phyloP scores from a whole-genome alignment of 495 filamentous ascomycete genomes.

The Thozetella sp. region DNA sequence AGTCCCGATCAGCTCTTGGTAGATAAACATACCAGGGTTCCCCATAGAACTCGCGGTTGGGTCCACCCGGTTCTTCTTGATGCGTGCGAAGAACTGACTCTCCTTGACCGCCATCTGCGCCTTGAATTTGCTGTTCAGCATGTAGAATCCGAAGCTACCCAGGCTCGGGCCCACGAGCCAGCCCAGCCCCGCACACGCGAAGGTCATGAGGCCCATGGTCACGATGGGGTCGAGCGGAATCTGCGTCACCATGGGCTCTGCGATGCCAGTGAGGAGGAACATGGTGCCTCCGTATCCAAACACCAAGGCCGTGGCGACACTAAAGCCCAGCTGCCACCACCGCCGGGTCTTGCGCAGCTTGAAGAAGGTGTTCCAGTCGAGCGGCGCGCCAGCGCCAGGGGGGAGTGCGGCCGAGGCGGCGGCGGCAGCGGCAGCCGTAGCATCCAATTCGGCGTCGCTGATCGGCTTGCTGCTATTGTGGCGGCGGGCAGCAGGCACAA shows the following conservation, averaged over 20 bases:
- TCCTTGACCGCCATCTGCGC: slow-evolving; percentile 81
- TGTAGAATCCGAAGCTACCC: slow-evolving; percentile 75
- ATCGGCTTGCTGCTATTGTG: slow-evolving; percentile 3
- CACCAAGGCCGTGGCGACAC: slow-evolving; percentile 61
- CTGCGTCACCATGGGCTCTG: slow-evolving; percentile 68
- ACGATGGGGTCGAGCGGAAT: slow-evolving; percentile 84
- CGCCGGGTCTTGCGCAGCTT: slow-evolving; percentile 82
- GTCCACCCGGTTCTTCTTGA: slow-evolving; percentile 89
- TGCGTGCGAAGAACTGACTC: slow-evolving; percentile 83
- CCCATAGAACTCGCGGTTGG: slow-evolving; percentile 59
- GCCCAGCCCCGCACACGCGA: slow-evolving; percentile 72
- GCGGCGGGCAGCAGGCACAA: slow-evolving; percentile 11
- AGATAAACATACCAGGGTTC: slow-evolving; percentile 53
- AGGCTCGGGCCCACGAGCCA: slow-evolving; percentile 86
- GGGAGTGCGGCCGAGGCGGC: slow-evolving; percentile 21
- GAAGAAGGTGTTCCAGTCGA: slow-evolving; percentile 96
- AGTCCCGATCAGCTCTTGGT: background rate
- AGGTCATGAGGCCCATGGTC: slow-evolving; percentile 73
- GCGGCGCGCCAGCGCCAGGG: slow-evolving; percentile 24
- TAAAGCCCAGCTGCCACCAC: slow-evolving; percentile 76
- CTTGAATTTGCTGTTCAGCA: slow-evolving; percentile 65
- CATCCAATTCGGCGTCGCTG: slow-evolving; percentile 23
- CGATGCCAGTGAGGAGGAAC: slow-evolving; percentile 62
- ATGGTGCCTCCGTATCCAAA: slow-evolving; percentile 63
- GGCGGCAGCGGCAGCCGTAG: slow-evolving; percentile 17